phyloP scores from a whole-genome alignment of 345 rosid genomes.

The Eutrema heterophyllum region DNA sequence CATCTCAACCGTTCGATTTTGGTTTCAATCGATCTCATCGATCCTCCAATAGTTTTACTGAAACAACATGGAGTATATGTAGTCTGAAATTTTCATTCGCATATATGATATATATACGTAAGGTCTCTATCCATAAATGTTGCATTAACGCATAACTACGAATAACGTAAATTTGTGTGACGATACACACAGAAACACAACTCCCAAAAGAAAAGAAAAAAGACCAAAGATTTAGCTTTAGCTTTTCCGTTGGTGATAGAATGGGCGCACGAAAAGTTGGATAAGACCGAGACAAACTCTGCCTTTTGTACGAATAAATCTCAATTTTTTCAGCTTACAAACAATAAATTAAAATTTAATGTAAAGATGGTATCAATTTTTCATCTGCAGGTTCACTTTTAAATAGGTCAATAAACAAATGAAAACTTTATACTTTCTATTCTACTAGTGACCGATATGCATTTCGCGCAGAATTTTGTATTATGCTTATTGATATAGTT shows the following conservation, averaged over 20 bases:
- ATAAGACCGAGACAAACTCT: conserved; percentile 27
- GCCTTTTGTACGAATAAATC: conserved; percentile 19
- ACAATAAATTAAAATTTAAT: background rate
- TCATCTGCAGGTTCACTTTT: conserved; percentile 9
- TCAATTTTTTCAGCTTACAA: conserved; percentile 3
- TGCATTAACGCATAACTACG: background rate
- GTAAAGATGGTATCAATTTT: background rate
- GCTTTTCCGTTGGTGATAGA: background rate
- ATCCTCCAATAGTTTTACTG: too few species aligned
- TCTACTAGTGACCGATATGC: too few species aligned
- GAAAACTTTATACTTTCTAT: background rate
- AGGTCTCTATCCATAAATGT: too few species aligned
- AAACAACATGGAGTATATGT: too few species aligned
- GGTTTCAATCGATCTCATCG: too few species aligned
- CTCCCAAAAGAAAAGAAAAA: background rate
- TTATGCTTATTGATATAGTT: too few species aligned
- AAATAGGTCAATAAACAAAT: background rate
- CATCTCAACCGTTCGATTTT: too few species aligned
- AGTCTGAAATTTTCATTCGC: too few species aligned
- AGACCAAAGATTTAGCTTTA: background rate
- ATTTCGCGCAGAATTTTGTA: too few species aligned
- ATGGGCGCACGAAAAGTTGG: conserved; percentile 6
- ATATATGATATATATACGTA: too few species aligned
- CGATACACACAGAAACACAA: background rate
- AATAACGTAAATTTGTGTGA: background rate